Percentiles rank a stretch among this genome's conserved stretches.
Conservation (phyloP, 164 flowering plant genomes). For the Macadamia integrifolia region DNA sequence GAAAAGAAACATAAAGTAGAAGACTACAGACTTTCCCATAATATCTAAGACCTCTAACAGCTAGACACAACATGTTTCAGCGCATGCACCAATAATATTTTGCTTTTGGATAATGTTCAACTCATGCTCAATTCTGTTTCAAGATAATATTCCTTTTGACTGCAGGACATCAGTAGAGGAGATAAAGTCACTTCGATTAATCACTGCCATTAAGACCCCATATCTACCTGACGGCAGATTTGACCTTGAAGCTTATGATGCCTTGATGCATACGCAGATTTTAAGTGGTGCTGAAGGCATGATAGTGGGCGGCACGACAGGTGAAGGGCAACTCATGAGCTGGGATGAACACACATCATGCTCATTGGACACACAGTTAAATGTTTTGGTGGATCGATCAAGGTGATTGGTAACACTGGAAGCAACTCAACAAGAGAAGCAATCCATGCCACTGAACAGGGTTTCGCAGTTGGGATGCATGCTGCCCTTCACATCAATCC, state of each 20-base stretch:
- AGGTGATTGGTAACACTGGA: too few species aligned
- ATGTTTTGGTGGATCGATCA: slow-evolving; percentile 67
- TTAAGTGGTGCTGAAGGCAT: slow-evolving; percentile 69
- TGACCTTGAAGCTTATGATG: slow-evolving; percentile 88
- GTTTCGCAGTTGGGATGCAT: slow-evolving; percentile 19
- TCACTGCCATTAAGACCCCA: slow-evolving; percentile 87
- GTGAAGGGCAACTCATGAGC: slow-evolving; percentile 94
- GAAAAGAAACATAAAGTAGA: too few species aligned
- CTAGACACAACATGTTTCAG: too few species aligned
- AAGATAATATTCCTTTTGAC: neutral
- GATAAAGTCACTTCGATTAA: slow-evolving; percentile 62
- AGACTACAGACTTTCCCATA: too few species aligned
- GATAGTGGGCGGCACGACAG: slow-evolving; percentile 90
- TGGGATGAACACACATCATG: slow-evolving; percentile 99
- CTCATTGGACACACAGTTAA: slow-evolving; percentile 40
- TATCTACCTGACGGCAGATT: slow-evolving; percentile 90
- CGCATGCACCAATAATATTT: too few species aligned
- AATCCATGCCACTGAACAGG: slow-evolving; percentile 87
- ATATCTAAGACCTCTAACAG: too few species aligned
- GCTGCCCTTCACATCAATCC: slow-evolving; percentile 72
- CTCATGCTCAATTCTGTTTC: neutral
- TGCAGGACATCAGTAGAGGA: slow-evolving; percentile 75
- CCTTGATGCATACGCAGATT: slow-evolving; percentile 68
- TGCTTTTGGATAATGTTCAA: neutral
- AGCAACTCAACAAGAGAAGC: slow-evolving; percentile 48